Evolutionary conservation across 176 grass and related monocot species (phyloP).

Genomic region (Puya raimondii): DNA sequence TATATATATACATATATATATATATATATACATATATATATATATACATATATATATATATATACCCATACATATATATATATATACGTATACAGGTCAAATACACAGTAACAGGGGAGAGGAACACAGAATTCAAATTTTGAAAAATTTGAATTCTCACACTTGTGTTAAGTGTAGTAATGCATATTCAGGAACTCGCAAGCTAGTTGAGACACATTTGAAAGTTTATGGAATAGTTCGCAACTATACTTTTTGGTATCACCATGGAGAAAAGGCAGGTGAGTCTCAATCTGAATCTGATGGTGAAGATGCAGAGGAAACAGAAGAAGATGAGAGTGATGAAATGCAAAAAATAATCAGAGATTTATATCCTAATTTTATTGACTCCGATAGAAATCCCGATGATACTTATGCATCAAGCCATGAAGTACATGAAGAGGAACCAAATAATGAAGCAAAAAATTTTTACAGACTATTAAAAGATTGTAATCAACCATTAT

Average conservation of each 20-base stretch:
- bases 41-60: no score
- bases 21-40: no score
- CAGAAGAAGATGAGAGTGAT: background rate
- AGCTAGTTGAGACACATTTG: background rate
- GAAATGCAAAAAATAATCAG: background rate
- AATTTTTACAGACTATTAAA: no score
- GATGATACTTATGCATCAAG: background rate
- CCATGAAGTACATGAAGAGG: no score
- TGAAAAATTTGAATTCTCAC: no score
- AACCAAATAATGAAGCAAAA: no score
- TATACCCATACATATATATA: no score
- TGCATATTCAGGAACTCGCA: background rate
- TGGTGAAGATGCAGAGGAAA: background rate
- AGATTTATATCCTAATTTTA: background rate
- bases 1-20: no score
- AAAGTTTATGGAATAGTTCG: background rate
- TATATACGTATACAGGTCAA: no score
- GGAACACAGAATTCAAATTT: no score
- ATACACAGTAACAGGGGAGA: no score
- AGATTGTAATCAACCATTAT: background rate
- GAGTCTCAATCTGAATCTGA: background rate
- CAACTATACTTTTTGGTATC: background rate
- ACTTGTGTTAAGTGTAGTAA: background rate
- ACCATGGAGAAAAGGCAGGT: background rate
- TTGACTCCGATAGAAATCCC: background rate